Base-by-base conservation (phyloP, 2,329 filamentous ascomycete species). In the Stachybotrys echinatus region DNA sequence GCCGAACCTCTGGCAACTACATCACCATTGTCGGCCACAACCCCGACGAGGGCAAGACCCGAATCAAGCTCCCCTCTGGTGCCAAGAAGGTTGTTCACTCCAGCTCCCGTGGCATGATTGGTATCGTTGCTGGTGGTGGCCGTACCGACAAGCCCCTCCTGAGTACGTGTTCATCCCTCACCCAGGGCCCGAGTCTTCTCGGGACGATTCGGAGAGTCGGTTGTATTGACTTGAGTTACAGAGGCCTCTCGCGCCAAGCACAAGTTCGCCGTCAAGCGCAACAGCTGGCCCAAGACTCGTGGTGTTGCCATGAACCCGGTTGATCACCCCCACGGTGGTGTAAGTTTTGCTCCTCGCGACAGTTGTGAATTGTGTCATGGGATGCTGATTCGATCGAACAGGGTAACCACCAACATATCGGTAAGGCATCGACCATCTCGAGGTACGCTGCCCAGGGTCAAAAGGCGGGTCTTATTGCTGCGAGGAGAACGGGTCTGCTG, bases 221-320 rank as follows among this genome's bases (percentile, higher is more conserved):
- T 50, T 8, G 27, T 66, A 59, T 77, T 82, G 65, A 81, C 62
- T 23, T 40, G 34, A 50, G 20, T 19, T 42, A 77, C 81, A 89
- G 85, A 99, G 92, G 94, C 94, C 70, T 97, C 92, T 71, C 90
- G 94, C 74, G 94, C 94, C 71, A 99, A 97, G 90, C 92, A 97
- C 76, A 99, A 99, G 89, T 99, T 96, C 81, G 91, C 92, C 66
- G 95, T 96, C 81, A 99, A 99, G 91, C 91, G 94, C 74, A 97
- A 99, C 90, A 92, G 86, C 73, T 99, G 94, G 94, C 94, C 94
- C 80, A 96, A 95, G 89, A 99, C 94, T 84, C 92, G 94, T 94
- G 94, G 94, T 96, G 94, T 99, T 87, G 94, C 94, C 79, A 99
- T 99, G 94, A 99, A 99, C 83, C 94, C 94, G 69, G 94, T 99